Evolutionary conservation across 176 grass and related monocot genomes (phyloP).

Genomic region (Guadua angustifolia): DNA sequence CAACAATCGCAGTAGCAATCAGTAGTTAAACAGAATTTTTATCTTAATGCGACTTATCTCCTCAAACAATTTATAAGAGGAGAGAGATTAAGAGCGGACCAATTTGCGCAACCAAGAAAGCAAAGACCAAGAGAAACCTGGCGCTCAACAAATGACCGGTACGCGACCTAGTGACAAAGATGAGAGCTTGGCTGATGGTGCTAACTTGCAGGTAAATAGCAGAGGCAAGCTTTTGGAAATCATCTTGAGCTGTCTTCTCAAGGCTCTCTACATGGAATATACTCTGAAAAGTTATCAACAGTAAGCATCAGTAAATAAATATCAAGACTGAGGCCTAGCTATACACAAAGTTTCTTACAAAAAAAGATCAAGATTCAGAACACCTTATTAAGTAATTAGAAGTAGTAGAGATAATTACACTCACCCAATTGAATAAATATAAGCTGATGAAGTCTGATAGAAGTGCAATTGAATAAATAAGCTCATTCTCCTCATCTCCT

Average conservation of each 20-base stretch:
- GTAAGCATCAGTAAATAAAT: background rate
- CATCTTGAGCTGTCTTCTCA: slow-evolving; percentile 70
- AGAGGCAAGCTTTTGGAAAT: slow-evolving; percentile 65
- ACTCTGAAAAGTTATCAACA: slow-evolving; percentile 37
- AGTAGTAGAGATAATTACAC: too few relatives aligned
- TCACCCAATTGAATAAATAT: too few relatives aligned
- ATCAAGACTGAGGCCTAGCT: too few relatives aligned
- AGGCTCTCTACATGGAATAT: slow-evolving; percentile 75
- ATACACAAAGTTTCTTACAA: too few relatives aligned
- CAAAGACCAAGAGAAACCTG: slow-evolving; percentile 60
- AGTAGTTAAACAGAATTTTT: slow-evolving; percentile 25
- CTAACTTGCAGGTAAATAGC: slow-evolving; percentile 77
- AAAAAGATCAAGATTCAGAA: too few relatives aligned
- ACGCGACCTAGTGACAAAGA: slow-evolving; percentile 69
- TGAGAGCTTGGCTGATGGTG: slow-evolving; percentile 77
- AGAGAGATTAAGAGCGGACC: slow-evolving; percentile 30
- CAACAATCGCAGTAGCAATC: slow-evolving; percentile 84
- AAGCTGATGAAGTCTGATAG: too few relatives aligned
- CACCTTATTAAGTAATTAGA: too few relatives aligned
- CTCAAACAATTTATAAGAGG: background rate
- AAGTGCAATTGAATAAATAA: too few relatives aligned
- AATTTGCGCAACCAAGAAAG: slow-evolving; percentile 68
- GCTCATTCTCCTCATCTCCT: too few relatives aligned
- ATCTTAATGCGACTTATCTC: background rate
- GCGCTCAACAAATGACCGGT: slow-evolving; percentile 71